Evolutionary conservation across 768 basidiomycete species (phyloP).

Genomic region (Pleurotus tuoliensis): DNA sequence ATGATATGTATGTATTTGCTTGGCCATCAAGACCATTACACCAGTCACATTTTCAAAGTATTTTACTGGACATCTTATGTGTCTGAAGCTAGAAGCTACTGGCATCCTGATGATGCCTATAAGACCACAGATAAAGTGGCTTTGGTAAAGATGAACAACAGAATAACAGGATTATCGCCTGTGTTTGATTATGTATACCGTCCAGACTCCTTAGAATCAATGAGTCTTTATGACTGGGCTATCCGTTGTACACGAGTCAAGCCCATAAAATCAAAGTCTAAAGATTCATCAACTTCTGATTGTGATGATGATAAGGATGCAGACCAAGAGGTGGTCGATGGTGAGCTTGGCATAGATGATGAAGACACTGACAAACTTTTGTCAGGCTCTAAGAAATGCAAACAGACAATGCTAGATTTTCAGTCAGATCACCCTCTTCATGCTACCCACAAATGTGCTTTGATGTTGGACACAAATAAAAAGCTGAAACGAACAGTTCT

Average conservation of each 20-base stretch:
- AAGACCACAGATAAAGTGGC: constrained; percentile 15
- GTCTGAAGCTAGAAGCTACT: constrained; percentile 10
- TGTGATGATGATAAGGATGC: neutral
- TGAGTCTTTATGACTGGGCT: constrained; percentile 16
- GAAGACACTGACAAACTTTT: too few species aligned
- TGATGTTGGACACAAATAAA: neutral
- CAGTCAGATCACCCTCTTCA: constrained; percentile 8
- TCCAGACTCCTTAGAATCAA: constrained; percentile 7
- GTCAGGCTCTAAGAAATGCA: too few species aligned
- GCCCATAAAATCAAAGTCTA: neutral
- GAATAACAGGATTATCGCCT: constrained; percentile 16
- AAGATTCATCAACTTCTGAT: neutral
- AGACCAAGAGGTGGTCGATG: neutral
- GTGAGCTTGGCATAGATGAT: too few species aligned
- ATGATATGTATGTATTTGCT: constrained; percentile 21
- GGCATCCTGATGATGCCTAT: constrained; percentile 8
- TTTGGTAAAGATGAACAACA: constrained; percentile 13
- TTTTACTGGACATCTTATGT: constrained; percentile 14
- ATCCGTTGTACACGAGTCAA: constrained; percentile 1
- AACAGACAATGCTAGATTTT: too few species aligned
- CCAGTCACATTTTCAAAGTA: constrained; percentile 15
- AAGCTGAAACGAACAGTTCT: constrained; percentile 12
- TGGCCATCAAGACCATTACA: constrained; percentile 27
- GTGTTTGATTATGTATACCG: constrained; percentile 15
- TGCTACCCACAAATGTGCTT: constrained; percentile 7